Evolutionary conservation across 2,329 filamentous ascomycete species (phyloP).

Genomic region (Phoma sp.): DNA sequence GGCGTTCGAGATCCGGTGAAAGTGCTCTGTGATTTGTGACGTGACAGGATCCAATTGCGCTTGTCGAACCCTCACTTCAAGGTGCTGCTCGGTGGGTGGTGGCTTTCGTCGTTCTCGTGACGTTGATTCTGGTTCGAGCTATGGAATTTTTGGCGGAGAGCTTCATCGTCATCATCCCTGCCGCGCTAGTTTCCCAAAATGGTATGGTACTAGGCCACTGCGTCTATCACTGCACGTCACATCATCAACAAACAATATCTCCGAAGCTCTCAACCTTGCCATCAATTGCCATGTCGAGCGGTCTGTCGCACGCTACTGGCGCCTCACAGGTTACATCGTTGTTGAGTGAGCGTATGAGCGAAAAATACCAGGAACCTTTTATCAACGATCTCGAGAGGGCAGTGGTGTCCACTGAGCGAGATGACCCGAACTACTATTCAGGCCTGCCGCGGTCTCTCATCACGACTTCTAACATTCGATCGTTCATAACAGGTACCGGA

Average conservation of each 20-base stretch:
- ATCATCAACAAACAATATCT: conserved; percentile 14
- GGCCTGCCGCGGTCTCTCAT: conserved; percentile 41
- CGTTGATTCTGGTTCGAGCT: conserved; percentile 10
- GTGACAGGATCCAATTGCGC: no score
- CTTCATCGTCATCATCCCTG: conserved; percentile 17
- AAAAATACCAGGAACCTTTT: conserved; percentile 31
- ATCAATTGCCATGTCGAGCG: not conserved
- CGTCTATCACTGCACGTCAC: conserved; percentile 32
- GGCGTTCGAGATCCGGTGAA: not conserved
- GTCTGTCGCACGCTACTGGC: not conserved
- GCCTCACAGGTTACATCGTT: not conserved
- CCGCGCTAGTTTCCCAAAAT: not conserved
- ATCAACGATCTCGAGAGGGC: conserved; percentile 35
- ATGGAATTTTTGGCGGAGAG: conserved; percentile 41
- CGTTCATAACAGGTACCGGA: conserved; percentile 54
- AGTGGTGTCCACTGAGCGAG: conserved; percentile 26
- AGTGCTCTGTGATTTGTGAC: not conserved
- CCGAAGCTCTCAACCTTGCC: not conserved
- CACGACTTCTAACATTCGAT: conserved; percentile 43
- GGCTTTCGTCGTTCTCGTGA: not conserved
- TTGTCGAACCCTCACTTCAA: no score
- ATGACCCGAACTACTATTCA: conserved; percentile 51
- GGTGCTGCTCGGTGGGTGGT: not conserved
- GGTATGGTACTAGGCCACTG: conserved; percentile 10
- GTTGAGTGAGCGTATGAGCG: conserved; percentile 1